A percentile compares a stretch with the other conserved stretches of the same genome.
Conservation (phyloP, 805 yeast genomes). For the Hermanozyma aechmeae region DNA sequence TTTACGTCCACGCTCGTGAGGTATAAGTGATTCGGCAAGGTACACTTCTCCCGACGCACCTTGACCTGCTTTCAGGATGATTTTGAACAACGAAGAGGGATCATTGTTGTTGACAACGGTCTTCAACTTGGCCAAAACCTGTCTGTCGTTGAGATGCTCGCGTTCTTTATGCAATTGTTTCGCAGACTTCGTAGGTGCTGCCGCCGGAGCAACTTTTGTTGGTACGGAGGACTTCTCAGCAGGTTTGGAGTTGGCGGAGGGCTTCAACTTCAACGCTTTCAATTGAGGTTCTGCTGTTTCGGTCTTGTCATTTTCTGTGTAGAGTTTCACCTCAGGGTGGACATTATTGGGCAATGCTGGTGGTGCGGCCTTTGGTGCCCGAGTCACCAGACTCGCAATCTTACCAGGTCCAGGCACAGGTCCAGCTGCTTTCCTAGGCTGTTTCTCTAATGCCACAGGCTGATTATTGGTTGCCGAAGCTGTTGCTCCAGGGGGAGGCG, state of each 20-base stretch:
- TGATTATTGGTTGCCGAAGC: not conserved
- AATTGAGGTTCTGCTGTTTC: slow-evolving; percentile 7
- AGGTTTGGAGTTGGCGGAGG: slow-evolving; percentile 1
- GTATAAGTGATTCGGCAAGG: slow-evolving; percentile 58
- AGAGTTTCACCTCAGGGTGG: slow-evolving; percentile 27
- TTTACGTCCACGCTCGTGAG: slow-evolving; percentile 39
- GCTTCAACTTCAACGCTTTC: slow-evolving; percentile 5
- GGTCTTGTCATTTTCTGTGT: slow-evolving; percentile 15
- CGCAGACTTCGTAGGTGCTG: slow-evolving; percentile 19
- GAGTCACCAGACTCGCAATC: not conserved
- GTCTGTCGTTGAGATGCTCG: slow-evolving; percentile 68
- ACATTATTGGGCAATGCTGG: slow-evolving; percentile 20
- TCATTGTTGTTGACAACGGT: slow-evolving; percentile 77
- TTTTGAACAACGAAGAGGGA: slow-evolving; percentile 75
- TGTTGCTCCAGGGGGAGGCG: slow-evolving; percentile 37
- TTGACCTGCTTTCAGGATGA: slow-evolving; percentile 85
- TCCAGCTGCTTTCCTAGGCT: not conserved
- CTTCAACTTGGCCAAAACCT: slow-evolving; percentile 69
- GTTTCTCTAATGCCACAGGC: not conserved
- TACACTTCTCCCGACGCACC: slow-evolving; percentile 98
- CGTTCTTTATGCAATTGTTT: slow-evolving; percentile 32
- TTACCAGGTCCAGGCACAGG: not conserved
- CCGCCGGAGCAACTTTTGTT: slow-evolving; percentile 1
- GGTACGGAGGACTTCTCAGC: slow-evolving; percentile 3
- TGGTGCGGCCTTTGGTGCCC: slow-evolving; percentile 13